Percentiles rank a stretch among this genome's conserved stretches.
Conservation (phyloP, 345 rosid genomes). For the Moricandia moricandioides region DNA sequence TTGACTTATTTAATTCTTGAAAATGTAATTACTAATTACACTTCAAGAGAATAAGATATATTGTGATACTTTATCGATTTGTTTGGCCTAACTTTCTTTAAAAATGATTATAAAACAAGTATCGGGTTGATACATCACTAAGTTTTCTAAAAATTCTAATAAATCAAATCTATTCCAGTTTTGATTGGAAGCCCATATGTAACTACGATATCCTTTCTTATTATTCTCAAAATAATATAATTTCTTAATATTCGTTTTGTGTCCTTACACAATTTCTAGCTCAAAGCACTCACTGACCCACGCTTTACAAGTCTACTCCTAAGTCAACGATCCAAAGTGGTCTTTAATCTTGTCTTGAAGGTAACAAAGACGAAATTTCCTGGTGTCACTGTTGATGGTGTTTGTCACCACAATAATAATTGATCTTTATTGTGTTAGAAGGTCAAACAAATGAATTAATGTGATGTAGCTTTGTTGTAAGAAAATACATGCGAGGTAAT, state of each 20-base stretch:
- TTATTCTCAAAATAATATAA: too few species aligned
- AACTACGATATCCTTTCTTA: too few species aligned
- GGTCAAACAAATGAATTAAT: background rate
- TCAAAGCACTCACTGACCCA: conserved; percentile 3
- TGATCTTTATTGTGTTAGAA: background rate
- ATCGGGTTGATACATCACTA: too few species aligned
- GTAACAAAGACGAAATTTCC: conserved; percentile 24
- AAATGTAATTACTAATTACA: background rate
- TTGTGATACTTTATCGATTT: background rate
- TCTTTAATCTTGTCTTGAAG: conserved; percentile 2
- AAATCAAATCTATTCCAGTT: too few species aligned
- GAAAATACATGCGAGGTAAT: background rate
- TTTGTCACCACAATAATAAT: background rate
- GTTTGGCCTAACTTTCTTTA: conserved; percentile 18
- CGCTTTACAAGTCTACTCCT: conserved; percentile 13
- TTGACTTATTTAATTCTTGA: conserved; percentile 4
- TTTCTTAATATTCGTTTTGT: background rate
- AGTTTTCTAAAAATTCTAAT: too few species aligned
- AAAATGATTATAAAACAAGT: background rate
- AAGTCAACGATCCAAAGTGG: conserved; percentile 28
- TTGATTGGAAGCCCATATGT: too few species aligned
- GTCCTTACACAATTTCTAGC: background rate
- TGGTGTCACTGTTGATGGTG: conserved; percentile 1
- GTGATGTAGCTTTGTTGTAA: background rate
- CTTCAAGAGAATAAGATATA: background rate